These are phyloP conservation scores for Pezicula rhizophila DNA, from an alignment of 2,329 filamentous ascomycete genomes.

Conservation along the genomic window DNA sequence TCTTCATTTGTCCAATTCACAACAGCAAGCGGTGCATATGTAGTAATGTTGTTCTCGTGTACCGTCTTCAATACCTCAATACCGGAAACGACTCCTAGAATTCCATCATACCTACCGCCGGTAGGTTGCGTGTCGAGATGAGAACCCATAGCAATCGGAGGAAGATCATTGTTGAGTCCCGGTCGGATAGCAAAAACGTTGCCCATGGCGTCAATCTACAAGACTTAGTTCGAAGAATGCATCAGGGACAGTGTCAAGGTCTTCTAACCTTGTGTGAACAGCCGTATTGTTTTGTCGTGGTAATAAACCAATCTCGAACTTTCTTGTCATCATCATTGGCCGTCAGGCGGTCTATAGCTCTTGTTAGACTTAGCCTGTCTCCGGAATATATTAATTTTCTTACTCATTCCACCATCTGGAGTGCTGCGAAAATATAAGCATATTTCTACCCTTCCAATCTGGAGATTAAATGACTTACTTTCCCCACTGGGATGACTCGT, in stretches of 20 bases:
- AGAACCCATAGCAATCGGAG: conserved; percentile 61
- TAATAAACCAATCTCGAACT: conserved; percentile 67
- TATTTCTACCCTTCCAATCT: background rate
- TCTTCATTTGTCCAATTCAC: conserved; percentile 35
- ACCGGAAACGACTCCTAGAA: conserved; percentile 64
- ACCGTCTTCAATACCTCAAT: conserved; percentile 64
- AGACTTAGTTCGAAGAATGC: background rate
- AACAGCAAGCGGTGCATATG: conserved; percentile 42
- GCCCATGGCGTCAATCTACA: conserved; percentile 61
- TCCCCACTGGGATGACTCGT: background rate
- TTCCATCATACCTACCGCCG: conserved; percentile 67
- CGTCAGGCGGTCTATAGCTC: conserved; percentile 59
- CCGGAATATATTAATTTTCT: background rate
- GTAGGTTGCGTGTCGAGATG: conserved; percentile 58
- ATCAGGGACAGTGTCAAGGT: background rate
- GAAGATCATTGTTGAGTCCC: conserved; percentile 45
- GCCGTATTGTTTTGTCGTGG: conserved; percentile 52
- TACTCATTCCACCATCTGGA: background rate
- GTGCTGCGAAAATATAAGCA: background rate
- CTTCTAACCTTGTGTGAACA: conserved; percentile 47
- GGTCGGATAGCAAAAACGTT: conserved; percentile 69
- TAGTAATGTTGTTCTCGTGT: conserved; percentile 59
- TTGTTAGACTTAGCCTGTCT: background rate
- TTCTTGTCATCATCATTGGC: conserved; percentile 63
- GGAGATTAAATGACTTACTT: background rate